These are phyloP conservation scores for Aspergillus sojae DNA, from an alignment of 2,329 filamentous ascomycete genomes.

Conservation along the genomic window DNA sequence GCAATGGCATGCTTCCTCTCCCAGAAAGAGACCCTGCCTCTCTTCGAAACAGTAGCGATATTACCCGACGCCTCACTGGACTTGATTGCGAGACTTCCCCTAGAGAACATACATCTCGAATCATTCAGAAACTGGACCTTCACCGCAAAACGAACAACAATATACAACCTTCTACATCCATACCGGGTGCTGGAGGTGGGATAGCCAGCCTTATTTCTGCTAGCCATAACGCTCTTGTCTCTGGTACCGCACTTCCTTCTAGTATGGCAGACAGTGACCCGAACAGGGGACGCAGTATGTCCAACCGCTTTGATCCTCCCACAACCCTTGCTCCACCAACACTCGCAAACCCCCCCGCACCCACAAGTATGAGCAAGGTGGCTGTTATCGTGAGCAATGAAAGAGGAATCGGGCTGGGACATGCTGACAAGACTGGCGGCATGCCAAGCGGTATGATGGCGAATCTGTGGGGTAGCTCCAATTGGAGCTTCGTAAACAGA, in stretches of 20 bases:
- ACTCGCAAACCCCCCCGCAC: slow-evolving; percentile 77
- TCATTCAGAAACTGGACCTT: slow-evolving; percentile 90
- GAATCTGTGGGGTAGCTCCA: slow-evolving; percentile 89
- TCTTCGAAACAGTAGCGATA: slow-evolving; percentile 72
- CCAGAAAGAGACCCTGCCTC: slow-evolving; percentile 63
- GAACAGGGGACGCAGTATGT: slow-evolving; percentile 36
- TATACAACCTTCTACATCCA: slow-evolving; percentile 49
- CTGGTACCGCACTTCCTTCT: slow-evolving; percentile 51
- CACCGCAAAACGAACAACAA: slow-evolving; percentile 74
- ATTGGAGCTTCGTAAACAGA: slow-evolving; percentile 72
- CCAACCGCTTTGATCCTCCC: slow-evolving; percentile 49
- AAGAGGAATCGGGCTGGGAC: slow-evolving; percentile 66
- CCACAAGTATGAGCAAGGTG: slow-evolving; percentile 82
- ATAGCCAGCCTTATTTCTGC: slow-evolving; percentile 85
- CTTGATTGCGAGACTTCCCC: slow-evolving; percentile 65
- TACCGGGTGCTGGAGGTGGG: slow-evolving; percentile 58
- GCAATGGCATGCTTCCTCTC: slow-evolving; percentile 65
- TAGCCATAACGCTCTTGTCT: slow-evolving; percentile 76
- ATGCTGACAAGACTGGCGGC: slow-evolving; percentile 63
- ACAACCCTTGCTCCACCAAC: slow-evolving; percentile 79
- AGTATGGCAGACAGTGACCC: slow-evolving; percentile 43
- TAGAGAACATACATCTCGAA: slow-evolving; percentile 75
- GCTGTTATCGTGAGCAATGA: slow-evolving; percentile 82
- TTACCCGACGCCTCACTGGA: slow-evolving; percentile 58
- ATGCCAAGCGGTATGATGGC: slow-evolving; percentile 86